A percentile compares a stretch with the other conserved stretches of the same genome.
These are phyloP conservation scores for Talaromyces liani DNA, from an alignment of 495 filamentous ascomycete genomes.

Conservation along the genomic window DNA sequence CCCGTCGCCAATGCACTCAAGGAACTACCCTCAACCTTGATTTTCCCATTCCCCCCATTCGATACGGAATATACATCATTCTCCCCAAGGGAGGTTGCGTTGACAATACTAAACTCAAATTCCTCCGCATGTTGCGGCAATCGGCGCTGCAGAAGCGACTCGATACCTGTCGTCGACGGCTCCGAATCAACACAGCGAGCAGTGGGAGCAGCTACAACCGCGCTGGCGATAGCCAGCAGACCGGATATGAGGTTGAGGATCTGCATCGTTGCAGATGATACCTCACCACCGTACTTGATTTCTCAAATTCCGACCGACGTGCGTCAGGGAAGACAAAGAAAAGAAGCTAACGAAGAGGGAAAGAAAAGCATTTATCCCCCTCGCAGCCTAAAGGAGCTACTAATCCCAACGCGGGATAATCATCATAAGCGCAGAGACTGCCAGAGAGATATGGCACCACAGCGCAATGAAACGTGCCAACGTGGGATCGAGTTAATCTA, in stretches of 20 bases:
- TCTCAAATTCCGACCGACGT: too few species aligned
- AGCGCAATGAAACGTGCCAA: background rate
- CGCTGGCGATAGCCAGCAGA: background rate
- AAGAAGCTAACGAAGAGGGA: background rate
- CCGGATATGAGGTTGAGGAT: background rate
- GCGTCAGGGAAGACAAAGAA: background rate
- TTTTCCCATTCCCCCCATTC: constrained; percentile 26
- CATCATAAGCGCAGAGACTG: background rate
- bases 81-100: constrained; percentile 10
- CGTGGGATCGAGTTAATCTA: background rate
- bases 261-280: background rate
- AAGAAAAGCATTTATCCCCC: background rate
- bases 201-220: background rate
- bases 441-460: too few species aligned
- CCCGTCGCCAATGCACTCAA: constrained; percentile 39
- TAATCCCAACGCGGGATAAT: background rate
- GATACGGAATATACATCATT: constrained; percentile 35
- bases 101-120: constrained; percentile 32
- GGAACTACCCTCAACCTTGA: constrained; percentile 38
- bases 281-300: background rate
- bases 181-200: background rate
- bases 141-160: constrained; percentile 37
- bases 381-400: background rate
- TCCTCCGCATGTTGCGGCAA: constrained; percentile 32
- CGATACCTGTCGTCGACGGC: constrained; percentile 32